Conservation (phyloP, 164 flowering plant genomes). For the Hamamelis virginiana region DNA sequence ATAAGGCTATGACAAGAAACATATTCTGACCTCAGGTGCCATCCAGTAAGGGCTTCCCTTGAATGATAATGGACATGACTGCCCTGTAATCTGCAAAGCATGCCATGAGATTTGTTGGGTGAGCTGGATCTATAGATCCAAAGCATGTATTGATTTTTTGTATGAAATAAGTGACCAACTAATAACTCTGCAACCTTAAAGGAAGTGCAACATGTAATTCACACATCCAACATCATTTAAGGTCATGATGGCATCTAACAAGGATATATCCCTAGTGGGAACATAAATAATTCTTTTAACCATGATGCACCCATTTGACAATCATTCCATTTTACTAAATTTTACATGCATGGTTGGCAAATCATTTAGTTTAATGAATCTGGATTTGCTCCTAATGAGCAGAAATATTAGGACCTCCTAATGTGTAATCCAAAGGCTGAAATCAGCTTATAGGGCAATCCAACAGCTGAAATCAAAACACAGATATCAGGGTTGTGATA, state of each 20-base stretch:
- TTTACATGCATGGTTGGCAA: neutral
- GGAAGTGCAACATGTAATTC: neutral
- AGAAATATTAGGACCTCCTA: no score
- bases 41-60: slow-evolving; percentile 96
- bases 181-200: neutral
- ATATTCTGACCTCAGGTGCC: slow-evolving; percentile 85
- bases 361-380: neutral
- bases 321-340: neutral
- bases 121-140: neutral
- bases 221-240: neutral
- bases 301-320: neutral
- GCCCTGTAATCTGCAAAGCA: slow-evolving; percentile 70
- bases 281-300: neutral
- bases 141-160: neutral
- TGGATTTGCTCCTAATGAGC: no score
- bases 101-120: neutral
- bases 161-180: neutral
- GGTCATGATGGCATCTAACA: neutral
- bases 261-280: neutral
- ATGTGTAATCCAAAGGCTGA: no score
- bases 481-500: no score
- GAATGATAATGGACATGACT: slow-evolving; percentile 78
- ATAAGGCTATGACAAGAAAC: slow-evolving; percentile 1
- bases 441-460: no score
- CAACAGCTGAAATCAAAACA: no score